phyloP scores from a whole-genome alignment of 129 eudicot genomes.

The Ambrosia trifida region DNA sequence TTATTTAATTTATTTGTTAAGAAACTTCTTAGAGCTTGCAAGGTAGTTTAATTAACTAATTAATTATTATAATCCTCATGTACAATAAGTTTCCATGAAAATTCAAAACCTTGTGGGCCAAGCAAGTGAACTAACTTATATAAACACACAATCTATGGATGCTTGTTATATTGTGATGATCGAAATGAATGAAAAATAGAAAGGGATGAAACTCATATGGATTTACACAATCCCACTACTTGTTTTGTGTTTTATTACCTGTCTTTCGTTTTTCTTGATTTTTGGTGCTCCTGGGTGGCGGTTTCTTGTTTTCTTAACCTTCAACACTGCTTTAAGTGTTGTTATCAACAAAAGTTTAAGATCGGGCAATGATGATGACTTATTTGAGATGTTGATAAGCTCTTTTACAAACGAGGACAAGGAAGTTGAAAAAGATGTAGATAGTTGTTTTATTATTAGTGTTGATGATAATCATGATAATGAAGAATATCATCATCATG shows the following conservation, averaged over 20 bases:
- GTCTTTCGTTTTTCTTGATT: conserved; percentile 17
- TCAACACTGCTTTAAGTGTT: conserved; percentile 24
- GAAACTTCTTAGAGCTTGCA: conserved; percentile 18
- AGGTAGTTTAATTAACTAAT: conserved; percentile 1
- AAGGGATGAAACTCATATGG: conserved; percentile 21
- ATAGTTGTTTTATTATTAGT: not conserved
- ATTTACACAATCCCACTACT: conserved; percentile 8
- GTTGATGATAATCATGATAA: not conserved
- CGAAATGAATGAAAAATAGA: not conserved
- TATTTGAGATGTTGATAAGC: conserved; percentile 3
- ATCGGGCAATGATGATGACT: not conserved
- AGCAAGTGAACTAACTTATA: conserved; percentile 16
- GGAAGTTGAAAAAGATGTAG: conserved; percentile 16
- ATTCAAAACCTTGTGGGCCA: conserved; percentile 16
- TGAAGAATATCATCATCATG: not conserved
- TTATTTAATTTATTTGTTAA: no score
- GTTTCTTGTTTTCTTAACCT: conserved; percentile 19
- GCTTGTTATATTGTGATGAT: not conserved
- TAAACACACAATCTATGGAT: not conserved
- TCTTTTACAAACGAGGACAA: not conserved
- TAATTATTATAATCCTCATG: conserved; percentile 13
- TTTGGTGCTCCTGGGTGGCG: conserved; percentile 21
- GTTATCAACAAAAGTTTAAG: conserved; percentile 16
- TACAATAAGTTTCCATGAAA: conserved; percentile 23
- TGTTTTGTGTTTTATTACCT: conserved; percentile 18